Percentiles rank a stretch among this genome's conserved stretches.
These are phyloP conservation scores for Tolypocladium cylindrosporum DNA, from an alignment of 2,329 filamentous ascomycete genomes.

Conservation along the genomic window DNA sequence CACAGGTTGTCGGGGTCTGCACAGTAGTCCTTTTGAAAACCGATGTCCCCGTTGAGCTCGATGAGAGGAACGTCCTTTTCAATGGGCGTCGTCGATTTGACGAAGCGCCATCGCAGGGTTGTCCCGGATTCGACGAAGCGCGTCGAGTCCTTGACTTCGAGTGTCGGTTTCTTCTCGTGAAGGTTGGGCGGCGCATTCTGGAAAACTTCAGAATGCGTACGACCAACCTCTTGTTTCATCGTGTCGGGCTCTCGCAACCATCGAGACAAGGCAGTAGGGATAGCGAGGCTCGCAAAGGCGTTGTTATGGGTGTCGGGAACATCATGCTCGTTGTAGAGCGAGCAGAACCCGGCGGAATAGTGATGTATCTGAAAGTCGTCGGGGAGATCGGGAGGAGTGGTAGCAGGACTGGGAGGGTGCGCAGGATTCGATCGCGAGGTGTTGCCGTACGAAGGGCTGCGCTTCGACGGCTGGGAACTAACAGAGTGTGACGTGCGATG, in stretches of 20 bases:
- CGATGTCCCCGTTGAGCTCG: constrained; percentile 70
- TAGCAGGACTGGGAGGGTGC: constrained; percentile 65
- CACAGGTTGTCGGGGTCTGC: constrained; percentile 56
- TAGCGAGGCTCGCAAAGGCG: constrained; percentile 63
- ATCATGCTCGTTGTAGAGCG: constrained; percentile 57
- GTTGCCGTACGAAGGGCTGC: constrained; percentile 56
- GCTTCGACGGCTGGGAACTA: constrained; percentile 55
- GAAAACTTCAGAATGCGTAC: constrained; percentile 60
- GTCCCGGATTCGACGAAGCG: constrained; percentile 21
- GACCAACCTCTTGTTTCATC: constrained; percentile 57
- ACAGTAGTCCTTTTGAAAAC: constrained; percentile 64
- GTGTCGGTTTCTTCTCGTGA: constrained; percentile 29
- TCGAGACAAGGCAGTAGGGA: constrained; percentile 62
- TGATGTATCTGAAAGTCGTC: constrained; percentile 55
- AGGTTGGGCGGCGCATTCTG: constrained; percentile 35
- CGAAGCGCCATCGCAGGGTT: constrained; percentile 57
- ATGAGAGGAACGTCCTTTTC: constrained; percentile 48
- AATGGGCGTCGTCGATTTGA: constrained; percentile 42
- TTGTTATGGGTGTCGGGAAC: constrained; percentile 59
- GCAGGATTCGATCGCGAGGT: constrained; percentile 50
- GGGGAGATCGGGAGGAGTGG: constrained; percentile 56
- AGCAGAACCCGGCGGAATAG: constrained; percentile 67
- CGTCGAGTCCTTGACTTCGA: constrained; percentile 40
- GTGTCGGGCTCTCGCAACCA: constrained; percentile 71
- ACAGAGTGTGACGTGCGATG: constrained; percentile 73